Base-by-base conservation (phyloP, 352 stramenopile genomes). In the Pythium vanterpoolii region DNA sequence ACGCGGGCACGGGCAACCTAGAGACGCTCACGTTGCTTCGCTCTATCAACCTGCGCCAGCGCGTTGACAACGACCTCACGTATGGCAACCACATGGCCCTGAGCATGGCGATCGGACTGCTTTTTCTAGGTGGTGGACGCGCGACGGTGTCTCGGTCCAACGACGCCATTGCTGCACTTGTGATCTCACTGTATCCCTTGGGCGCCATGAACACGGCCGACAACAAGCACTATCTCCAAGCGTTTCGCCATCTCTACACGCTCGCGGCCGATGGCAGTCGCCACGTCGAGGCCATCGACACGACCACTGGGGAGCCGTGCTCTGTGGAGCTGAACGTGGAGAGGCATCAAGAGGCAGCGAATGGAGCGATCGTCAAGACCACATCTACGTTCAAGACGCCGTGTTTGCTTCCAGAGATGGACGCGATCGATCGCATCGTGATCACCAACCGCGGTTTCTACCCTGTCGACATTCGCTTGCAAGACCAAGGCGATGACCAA, bases 11-110 rank as follows among this genome's bases (percentile, higher is more conserved):
- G 16, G 97, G 97, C 8, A 86, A 99, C 65, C 57, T 99, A 11
- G 88, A 98, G 64, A 96, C 90, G 9, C 73, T 99, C 24, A 76
- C 86, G 31, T 45, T 99, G 3, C 76, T 99, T 38, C 95, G 97
- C 13, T 87, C 84, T 3, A 66, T 93, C 56, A 90, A 86, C 27
- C 49, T 95, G 45, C 76, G 84, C 2, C 84, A 93, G 62, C 79
- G 79, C n/a, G 76, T 88, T 4, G 83, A 95, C 39, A 56, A 69
- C 4, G 80, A 90, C 47, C 86, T 98, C 33, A 95, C 84, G 11
- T 99, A 98, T 57, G 97, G 97, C 8, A 97, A 93, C 33, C 96
- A 99, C 74, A 98, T 98, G 93, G 82, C 88, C 14, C 81, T 97
- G 44, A 94, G 83, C 39, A 92, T 96, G 72, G 89, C 96, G 23